Evolutionary conservation across 2,329 filamentous ascomycete species (phyloP).

Genomic region (Proliferodiscus dingleyae): DNA sequence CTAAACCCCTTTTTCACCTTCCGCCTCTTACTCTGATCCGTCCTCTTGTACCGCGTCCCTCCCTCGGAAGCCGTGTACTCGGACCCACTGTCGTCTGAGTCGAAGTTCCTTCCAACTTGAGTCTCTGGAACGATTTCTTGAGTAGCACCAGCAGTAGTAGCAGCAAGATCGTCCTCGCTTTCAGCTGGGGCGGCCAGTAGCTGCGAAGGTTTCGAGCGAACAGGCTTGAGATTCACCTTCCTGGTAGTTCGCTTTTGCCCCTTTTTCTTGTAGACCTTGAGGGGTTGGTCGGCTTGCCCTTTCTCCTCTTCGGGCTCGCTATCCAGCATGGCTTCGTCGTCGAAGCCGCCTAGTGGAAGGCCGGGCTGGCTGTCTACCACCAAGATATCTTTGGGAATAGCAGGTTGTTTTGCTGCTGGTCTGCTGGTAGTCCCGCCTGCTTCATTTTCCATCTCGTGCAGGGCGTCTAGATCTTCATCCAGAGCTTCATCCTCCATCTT

Average conservation of each 20-base stretch:
- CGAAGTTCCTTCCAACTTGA: constrained; percentile 28
- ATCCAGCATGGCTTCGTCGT: constrained; percentile 57
- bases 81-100: constrained; percentile 26
- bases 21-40: constrained; percentile 27
- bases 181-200: constrained; percentile 30
- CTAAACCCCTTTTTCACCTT: constrained; percentile 42
- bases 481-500: constrained; percentile 64
- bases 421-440: constrained; percentile 16
- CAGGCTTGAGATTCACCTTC: constrained; percentile 58
- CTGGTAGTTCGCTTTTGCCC: constrained; percentile 75
- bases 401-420: constrained; percentile 15
- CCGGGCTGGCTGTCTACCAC: constrained; percentile 41
- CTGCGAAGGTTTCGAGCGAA: constrained; percentile 43
- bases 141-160: no score
- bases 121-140: constrained; percentile 23
- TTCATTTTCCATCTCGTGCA: constrained; percentile 64
- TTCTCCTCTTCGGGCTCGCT: constrained; percentile 43
- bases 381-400: constrained; percentile 32
- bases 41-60: constrained; percentile 30
- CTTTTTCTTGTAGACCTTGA: constrained; percentile 73
- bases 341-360: constrained; percentile 53
- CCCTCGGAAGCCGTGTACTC: constrained; percentile 33
- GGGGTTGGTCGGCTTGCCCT: constrained; percentile 53
- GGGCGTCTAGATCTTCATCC: constrained; percentile 69
- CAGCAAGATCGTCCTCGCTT: constrained; percentile 33